These are phyloP conservation scores for Didymella pomorum DNA, from an alignment of 2,329 filamentous ascomycete species.

Conservation along the genomic window DNA sequence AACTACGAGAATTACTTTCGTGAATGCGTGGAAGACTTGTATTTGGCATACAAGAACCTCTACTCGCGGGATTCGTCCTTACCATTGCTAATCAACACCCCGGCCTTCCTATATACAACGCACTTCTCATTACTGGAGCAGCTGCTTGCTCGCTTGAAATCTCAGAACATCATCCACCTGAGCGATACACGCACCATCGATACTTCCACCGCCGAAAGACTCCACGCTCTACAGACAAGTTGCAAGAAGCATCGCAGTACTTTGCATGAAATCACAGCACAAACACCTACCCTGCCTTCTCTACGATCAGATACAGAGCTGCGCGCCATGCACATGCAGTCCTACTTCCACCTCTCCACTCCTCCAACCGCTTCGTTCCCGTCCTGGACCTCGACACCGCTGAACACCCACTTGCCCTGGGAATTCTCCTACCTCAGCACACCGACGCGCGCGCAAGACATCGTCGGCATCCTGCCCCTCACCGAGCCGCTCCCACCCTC, in stretches of 20 bases:
- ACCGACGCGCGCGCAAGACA: conserved; percentile 55
- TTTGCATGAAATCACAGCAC: conserved; percentile 65
- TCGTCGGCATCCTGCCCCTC: conserved; percentile 73
- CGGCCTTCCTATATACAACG: conserved; percentile 76
- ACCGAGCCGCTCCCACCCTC: conserved; percentile 68
- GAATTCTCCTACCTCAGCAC: conserved; percentile 66
- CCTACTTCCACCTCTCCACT: conserved; percentile 71
- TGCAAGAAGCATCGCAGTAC: conserved; percentile 46
- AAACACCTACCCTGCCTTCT: conserved; percentile 48
- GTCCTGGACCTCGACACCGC: conserved; percentile 63
- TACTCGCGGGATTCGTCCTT: conserved; percentile 52
- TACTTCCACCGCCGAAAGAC: conserved; percentile 66
- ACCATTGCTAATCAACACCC: conserved; percentile 76
- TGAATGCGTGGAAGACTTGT: conserved; percentile 69
- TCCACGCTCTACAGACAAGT: conserved; percentile 60
- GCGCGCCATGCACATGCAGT: conserved; percentile 78
- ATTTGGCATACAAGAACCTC: conserved; percentile 63
- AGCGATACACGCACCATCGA: conserved; percentile 52
- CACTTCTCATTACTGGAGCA: conserved; percentile 70
- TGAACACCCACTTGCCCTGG: conserved; percentile 68
- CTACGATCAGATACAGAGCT: conserved; percentile 71
- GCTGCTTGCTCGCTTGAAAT: conserved; percentile 62
- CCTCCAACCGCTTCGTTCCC: conserved; percentile 27
- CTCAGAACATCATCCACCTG: conserved; percentile 73
- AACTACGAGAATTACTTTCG: conserved; percentile 73